Conservation (phyloP, 768 basidiomycete species). For the Galerina marginata region DNA sequence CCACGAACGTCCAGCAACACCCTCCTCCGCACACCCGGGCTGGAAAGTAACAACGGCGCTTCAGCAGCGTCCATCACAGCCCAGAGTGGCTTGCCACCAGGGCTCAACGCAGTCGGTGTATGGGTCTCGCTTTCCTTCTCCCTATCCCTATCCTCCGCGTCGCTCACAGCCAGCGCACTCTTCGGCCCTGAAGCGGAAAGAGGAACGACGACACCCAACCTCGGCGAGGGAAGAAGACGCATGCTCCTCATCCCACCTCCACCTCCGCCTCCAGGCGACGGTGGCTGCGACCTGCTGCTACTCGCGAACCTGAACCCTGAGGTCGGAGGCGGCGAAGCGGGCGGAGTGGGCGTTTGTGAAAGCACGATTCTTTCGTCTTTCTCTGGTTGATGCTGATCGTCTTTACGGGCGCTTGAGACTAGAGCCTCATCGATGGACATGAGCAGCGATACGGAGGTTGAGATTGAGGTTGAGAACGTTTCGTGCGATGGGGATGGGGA, state of each 20-base stretch:
- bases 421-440: not conserved
- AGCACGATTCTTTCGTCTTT: not conserved
- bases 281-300: not conserved
- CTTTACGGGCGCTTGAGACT: not conserved
- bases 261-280: not conserved
- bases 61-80: conserved; percentile 9
- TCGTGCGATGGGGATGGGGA: no score
- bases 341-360: conserved; percentile 49
- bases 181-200: not conserved
- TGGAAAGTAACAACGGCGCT: not conserved
- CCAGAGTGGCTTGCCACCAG: not conserved
- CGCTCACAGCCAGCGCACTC: not conserved
- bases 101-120: conserved; percentile 4
- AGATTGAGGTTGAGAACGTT: no score
- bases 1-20: not conserved
- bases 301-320: conserved; percentile 6
- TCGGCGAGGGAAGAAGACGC: conserved; percentile 1
- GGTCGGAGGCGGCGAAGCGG: conserved; percentile 44
- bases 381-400: not conserved
- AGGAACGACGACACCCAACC: conserved; percentile 2
- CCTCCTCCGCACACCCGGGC: not conserved
- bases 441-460: no score
- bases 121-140: no score
- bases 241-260: not conserved
- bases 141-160: not conserved